Evolutionary conservation across 1,284 basidiomycete species (phyloP), one percentile per base, ranked within the genome.

Genomic region (Naganishia sp.): DNA sequence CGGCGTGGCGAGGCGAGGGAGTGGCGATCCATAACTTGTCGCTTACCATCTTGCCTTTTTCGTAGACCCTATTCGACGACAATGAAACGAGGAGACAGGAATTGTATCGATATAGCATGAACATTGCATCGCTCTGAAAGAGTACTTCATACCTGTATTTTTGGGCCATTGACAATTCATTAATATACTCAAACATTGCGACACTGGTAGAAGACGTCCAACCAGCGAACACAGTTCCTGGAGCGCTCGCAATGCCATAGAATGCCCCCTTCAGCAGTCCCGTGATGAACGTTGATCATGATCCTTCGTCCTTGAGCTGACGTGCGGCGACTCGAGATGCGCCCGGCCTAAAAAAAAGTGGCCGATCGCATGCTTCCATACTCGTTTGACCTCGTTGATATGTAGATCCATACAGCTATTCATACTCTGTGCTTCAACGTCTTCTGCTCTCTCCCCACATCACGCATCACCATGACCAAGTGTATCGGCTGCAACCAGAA

Each of bases 401-500:
- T 28, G 28, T 3, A 28, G 28, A 28, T 28, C 28, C 28, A 28
- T 28, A 28, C 28, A 5, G 28, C 28, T 28, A 28, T 28, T 3
- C 28, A 28, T 28, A 5, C 28, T 28, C 28, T 2, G 28, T 28
- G 28, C 28, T 28, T 3, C 28, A 28, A 0, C 28, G 28, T 28
- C 28, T 1, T 28, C 23, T 53, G 28, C 28, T 28, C 28, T n/a
- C 28, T 28, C 28, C 57, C 2, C 11, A 60, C 21, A 58, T 4
- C 56, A 11, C 45, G 21, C 45, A 17, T 21, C 31, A 60, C n/a
- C 35, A 70, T 70, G 67, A 52, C 67, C 25, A 67, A 68, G 62
- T 80, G 79, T 66, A 71, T 75, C 25, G 79, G 79, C 43, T 80
- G 79, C 69, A 68, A 74, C 25, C 72, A 73, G 49, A 77, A 75